Evolutionary conservation across 148 eudicot species (phyloP).

Genomic region (Silene latifolia): DNA sequence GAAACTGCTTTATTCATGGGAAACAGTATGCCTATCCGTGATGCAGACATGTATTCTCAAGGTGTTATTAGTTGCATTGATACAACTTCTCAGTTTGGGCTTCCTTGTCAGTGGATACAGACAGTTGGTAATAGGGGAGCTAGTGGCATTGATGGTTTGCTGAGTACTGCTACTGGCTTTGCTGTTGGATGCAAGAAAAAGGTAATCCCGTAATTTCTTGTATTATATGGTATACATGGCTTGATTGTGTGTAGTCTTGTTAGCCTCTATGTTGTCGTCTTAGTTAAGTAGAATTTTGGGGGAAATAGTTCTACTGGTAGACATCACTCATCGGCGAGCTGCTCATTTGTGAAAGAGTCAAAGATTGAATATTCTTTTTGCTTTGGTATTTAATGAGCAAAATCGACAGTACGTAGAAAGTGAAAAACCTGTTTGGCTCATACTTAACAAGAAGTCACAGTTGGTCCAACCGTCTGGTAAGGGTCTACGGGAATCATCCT

Average conservation of each 20-base stretch:
- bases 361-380: background rate
- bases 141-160: constrained; percentile 98
- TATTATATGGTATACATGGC: background rate
- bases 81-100: constrained; percentile 27
- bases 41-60: constrained; percentile 77
- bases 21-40: constrained; percentile 96
- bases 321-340: background rate
- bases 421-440: background rate
- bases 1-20: constrained; percentile 82
- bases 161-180: constrained; percentile 87
- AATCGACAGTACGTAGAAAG: background rate
- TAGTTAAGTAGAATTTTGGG: background rate
- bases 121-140: constrained; percentile 91
- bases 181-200: constrained; percentile 86
- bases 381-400: background rate
- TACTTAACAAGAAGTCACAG: background rate
- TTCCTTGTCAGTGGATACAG: constrained; percentile 59
- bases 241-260: background rate
- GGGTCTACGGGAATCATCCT: background rate
- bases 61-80: constrained; percentile 35
- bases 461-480: background rate
- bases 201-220: constrained; percentile 41
- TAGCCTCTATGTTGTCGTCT: background rate
- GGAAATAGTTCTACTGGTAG: no score
- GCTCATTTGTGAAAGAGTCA: background rate